phyloP scores from a whole-genome alignment of 805 yeast genomes.

The Sugiyamaella chiloensis region DNA sequence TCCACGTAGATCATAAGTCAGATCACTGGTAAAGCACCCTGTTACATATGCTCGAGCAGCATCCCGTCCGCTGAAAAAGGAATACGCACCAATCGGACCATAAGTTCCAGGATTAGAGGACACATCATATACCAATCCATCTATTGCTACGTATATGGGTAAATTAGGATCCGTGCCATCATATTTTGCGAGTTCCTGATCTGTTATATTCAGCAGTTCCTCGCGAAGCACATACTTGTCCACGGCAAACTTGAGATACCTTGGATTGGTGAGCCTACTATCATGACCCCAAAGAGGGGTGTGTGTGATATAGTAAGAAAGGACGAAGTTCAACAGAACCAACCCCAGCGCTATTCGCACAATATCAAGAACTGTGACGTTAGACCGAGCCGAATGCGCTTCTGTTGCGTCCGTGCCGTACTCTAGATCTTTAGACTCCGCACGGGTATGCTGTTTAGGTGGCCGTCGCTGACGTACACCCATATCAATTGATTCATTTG shows the following conservation, averaged over 20 bases:
- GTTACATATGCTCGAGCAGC: constrained; percentile 67
- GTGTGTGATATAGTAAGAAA: constrained; percentile 59
- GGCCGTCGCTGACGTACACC: constrained; percentile 1
- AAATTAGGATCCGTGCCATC: constrained; percentile 46
- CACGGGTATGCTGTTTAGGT: background rate
- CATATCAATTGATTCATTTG: too few species aligned
- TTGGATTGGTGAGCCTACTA: constrained; percentile 46
- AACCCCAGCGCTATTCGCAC: constrained; percentile 46
- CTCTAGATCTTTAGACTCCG: constrained; percentile 3
- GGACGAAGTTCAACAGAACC: constrained; percentile 43
- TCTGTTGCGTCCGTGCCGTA: background rate
- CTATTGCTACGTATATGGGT: constrained; percentile 58
- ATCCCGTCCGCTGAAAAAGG: constrained; percentile 60
- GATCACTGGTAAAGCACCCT: constrained; percentile 63
- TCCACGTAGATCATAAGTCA: constrained; percentile 65
- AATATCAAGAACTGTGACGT: constrained; percentile 34
- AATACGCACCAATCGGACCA: constrained; percentile 58
- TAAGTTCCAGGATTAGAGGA: constrained; percentile 48
- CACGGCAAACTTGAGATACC: constrained; percentile 38
- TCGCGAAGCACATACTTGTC: constrained; percentile 12
- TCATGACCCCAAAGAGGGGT: constrained; percentile 59
- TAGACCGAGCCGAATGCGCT: background rate
- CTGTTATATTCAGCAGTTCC: constrained; percentile 35
- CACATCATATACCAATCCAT: constrained; percentile 67
- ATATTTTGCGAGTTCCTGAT: constrained; percentile 46